Base-by-base conservation (phyloP, 1,139 yeast genomes). In the Eremothecium cymbalariae region DNA sequence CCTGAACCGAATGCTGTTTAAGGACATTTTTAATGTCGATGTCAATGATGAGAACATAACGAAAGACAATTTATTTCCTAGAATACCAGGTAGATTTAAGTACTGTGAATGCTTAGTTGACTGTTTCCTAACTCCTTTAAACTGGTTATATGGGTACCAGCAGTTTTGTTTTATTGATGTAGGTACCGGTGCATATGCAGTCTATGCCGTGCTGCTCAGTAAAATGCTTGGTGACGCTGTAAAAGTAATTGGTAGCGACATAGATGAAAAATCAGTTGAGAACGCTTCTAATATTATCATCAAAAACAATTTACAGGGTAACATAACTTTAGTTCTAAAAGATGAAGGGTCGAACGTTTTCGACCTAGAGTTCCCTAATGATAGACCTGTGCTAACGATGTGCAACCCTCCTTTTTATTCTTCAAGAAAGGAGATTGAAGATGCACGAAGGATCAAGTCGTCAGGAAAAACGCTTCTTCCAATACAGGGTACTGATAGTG, bases 381-480 rank as follows among this genome's bases (percentile, higher is more conserved):
- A 13, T 8, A 12, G 21, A 6, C 11, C 7, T 13, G 17, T 25
- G 11, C 18, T 29, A n/a, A 20, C 17, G 17, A 45, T 57, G 40
- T 55, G 60, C 32, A 57, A 57, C 33, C 62, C 62, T 4, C 62
- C 62, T 2, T 57, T 57, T 31, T 57, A 57, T 28, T 28, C 43
- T 3, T 49, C 55, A 3, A 11, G 11, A 2, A 34, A 35, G 3
- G 60, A 55, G 27, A 37, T 55, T 31, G 33, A n/a, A 12, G 11
- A 8, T 26, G 40, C 17, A 30, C 33, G 19, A 25, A 18, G 4
- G 8, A 29, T 4, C 41, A 42, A 25, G 30, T 8, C 9, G 4
- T 20, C 9, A 8, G 13, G 31, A 7, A 34, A 18, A 25, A 39
- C 38, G 9, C 31, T 26, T 14, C 18, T 41, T 2, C 44, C 36